A percentile compares a stretch with the other conserved stretches of the same genome.
Evolutionary conservation across 73 alveolate genomes (phyloP).

Genomic region (Paramecium octaurelia): DNA sequence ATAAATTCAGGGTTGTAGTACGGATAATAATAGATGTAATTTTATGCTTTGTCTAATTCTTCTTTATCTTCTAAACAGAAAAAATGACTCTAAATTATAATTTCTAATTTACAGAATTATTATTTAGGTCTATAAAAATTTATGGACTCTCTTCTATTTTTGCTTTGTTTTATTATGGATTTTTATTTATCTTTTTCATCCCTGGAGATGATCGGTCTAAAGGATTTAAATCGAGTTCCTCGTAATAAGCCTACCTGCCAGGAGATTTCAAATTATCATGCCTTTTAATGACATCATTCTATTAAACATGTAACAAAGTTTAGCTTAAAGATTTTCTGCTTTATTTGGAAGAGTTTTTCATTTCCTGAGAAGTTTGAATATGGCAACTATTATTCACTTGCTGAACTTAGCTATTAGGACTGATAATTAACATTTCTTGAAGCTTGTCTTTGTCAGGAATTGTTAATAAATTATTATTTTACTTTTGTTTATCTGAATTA

Average conservation of each 20-base stretch:
- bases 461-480: neutral
- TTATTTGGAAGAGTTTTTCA: neutral
- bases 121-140: neutral
- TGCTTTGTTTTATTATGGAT: neutral
- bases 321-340: neutral
- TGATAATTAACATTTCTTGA: neutral
- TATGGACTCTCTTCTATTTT: neutral
- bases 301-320: neutral
- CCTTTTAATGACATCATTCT: neutral
- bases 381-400: neutral
- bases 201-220: neutral
- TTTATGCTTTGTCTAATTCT: neutral
- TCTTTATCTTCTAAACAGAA: neutral
- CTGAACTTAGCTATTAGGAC: neutral
- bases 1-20: neutral
- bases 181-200: neutral
- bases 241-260: neutral
- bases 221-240: neutral
- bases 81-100: neutral
- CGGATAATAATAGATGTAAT: neutral
- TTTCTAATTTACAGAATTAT: neutral
- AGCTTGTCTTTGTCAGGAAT: neutral
- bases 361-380: neutral
- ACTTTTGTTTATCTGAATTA: neutral
- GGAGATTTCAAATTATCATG: neutral